Conservation (phyloP, 495 filamentous ascomycete species). For the Entonaema liquescens region DNA sequence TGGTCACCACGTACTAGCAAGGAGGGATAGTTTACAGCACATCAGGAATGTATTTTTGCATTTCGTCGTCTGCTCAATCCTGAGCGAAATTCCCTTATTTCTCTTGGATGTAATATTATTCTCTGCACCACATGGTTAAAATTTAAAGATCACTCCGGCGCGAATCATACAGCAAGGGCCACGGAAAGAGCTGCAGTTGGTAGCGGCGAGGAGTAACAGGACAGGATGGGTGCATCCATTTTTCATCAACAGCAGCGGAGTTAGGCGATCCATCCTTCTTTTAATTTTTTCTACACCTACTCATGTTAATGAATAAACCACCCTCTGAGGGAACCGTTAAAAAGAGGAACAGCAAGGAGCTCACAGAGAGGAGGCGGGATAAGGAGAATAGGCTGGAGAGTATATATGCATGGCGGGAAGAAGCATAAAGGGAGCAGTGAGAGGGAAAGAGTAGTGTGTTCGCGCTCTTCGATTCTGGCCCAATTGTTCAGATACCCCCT, state of each 20-base stretch:
- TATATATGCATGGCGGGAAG: neutral
- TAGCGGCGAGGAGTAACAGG: constrained; percentile 19
- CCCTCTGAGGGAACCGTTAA: neutral
- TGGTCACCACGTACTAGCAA: constrained; percentile 11
- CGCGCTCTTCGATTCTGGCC: constrained; percentile 7
- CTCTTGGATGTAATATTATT: constrained; percentile 26
- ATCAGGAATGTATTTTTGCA: constrained; percentile 20
- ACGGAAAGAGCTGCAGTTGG: constrained; percentile 4
- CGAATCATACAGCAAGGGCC: constrained; percentile 1
- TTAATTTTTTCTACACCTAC: neutral
- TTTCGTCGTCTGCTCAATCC: constrained; percentile 12
- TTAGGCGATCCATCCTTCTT: constrained; percentile 10
- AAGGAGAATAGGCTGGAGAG: neutral
- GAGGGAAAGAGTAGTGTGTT: constrained; percentile 6
- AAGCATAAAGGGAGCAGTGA: neutral
- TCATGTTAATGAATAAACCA: neutral
- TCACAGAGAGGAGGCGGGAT: neutral
- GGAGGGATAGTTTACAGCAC: neutral
- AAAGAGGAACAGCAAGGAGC: neutral
- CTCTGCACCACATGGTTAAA: neutral
- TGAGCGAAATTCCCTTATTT: constrained; percentile 14
- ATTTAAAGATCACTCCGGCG: neutral
- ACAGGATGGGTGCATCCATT: constrained; percentile 7
- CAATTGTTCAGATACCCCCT: constrained; percentile 35
- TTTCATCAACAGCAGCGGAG: constrained; percentile 26